Conservation (phyloP, 2,329 filamentous ascomycete species). For the Chaetomium globosum region DNA sequence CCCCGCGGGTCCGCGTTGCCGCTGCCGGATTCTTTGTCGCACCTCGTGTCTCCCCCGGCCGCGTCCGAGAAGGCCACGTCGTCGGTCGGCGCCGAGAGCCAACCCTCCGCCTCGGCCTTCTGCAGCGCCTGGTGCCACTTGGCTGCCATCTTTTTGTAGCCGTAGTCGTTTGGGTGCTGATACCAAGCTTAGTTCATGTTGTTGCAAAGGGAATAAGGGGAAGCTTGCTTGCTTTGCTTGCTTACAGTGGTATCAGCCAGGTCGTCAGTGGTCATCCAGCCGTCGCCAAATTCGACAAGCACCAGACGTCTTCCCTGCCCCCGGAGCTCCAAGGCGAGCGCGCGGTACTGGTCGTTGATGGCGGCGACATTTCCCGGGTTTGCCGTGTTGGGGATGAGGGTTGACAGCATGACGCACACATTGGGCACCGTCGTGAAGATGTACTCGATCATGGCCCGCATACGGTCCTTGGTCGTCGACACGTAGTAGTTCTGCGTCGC, state of each 20-base stretch:
- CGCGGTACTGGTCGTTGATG: constrained; percentile 8
- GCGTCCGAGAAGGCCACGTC: constrained; percentile 14
- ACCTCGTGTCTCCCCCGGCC: constrained; percentile 5
- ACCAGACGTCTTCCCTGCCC: constrained; percentile 12
- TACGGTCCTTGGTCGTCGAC: constrained; percentile 5
- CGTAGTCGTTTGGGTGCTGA: constrained; percentile 26
- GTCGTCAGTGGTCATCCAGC: constrained; percentile 14
- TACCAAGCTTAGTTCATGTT: constrained; percentile 10
- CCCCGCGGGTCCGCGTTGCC: constrained; percentile 11
- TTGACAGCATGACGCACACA: constrained; percentile 14
- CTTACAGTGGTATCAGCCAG: constrained; percentile 1
- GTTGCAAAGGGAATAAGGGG: neutral
- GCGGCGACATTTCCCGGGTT: constrained; percentile 12
- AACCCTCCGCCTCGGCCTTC: constrained; percentile 12
- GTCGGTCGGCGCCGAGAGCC: constrained; percentile 1
- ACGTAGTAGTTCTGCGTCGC: neutral
- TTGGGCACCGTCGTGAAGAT: constrained; percentile 10
- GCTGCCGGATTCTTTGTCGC: constrained; percentile 6
- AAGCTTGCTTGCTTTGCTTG: neutral
- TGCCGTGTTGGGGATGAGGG: constrained; percentile 15
- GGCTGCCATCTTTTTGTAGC: constrained; percentile 27
- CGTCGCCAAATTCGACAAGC: constrained; percentile 22
- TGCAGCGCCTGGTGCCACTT: constrained; percentile 26
- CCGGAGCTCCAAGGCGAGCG: neutral
- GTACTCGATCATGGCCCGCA: constrained; percentile 14